phyloP scores from a whole-genome alignment of 176 grass and related monocot genomes.

The Coix lacrymajobi region DNA sequence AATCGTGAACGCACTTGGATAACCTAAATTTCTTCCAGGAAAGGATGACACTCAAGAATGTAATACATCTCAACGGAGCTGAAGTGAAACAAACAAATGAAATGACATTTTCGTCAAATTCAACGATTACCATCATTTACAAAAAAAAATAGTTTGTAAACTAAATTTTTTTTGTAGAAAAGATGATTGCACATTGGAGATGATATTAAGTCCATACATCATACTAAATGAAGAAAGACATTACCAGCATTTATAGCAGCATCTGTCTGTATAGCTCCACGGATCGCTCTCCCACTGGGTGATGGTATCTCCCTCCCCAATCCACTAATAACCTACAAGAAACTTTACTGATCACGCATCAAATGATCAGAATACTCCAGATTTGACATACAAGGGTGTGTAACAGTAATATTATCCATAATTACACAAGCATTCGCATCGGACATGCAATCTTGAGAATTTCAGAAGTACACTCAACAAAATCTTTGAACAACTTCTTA shows the following conservation, averaged over 20 bases:
- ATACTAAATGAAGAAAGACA: constrained; percentile 1
- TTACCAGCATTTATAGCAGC: constrained; percentile 93
- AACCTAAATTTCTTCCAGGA: not conserved
- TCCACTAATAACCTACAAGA: constrained; percentile 65
- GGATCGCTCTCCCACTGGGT: constrained; percentile 60
- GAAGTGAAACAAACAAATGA: not conserved
- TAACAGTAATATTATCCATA: not conserved
- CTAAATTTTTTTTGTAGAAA: not conserved
- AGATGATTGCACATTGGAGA: not conserved
- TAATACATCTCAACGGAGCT: not conserved
- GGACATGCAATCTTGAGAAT: not conserved
- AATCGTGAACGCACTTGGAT: not conserved
- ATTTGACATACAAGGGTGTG: not conserved
- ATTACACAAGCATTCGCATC: not conserved
- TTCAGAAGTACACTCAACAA: not conserved
- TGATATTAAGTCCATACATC: not conserved
- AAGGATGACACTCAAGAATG: not conserved
- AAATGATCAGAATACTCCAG: constrained; percentile 8
- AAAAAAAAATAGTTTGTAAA: not conserved
- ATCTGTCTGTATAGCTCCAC: constrained; percentile 83
- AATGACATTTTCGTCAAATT: not conserved
- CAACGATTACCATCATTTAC: not conserved
- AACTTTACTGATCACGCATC: constrained; percentile 22
- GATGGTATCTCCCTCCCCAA: constrained; percentile 84
- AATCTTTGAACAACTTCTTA: not conserved